Evolutionary conservation across 148 eudicot species (phyloP), one percentile per base, ranked within the genome.

Genomic region (Chenopodium formosanum): DNA sequence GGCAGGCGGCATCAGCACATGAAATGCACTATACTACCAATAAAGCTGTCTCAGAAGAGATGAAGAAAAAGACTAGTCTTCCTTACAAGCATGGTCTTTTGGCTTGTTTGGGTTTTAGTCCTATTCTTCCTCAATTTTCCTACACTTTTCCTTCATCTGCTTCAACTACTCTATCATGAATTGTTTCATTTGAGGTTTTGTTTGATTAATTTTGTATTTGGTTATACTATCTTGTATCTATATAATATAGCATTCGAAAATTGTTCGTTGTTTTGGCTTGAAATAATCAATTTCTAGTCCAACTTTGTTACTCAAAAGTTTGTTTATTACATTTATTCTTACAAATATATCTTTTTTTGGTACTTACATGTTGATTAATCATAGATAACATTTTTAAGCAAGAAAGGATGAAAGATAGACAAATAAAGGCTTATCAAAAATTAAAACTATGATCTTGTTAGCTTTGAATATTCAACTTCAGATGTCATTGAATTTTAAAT

Each of bases 31-130:
- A 91, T 72, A 89, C 90, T 0, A 58, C 84, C 37, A 94, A 92
- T 77, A 85, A 86, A 77, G 95, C 97, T 34, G 91, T 83, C 53
- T 85, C 92, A 2, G 92, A 89, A 68, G 94, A 94, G 79, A 32
- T 89, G 87, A 94, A 93, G 88, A 94, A 87, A 87, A 94, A 86
- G 82, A 94, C 95, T 0, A 86, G 84, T 71, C 75, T 93, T 89
- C 97, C 98, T 7, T 93, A 92, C 63, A 91, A 88, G 53, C 92
- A 88, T 27, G 91, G 90, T 1, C 68, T 92, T 12, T 79, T 94
- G 83, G 95, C 91, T 27, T 89, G 97, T 76, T 81, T 91, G 84
- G 90, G 92, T 23, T 88, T 93, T 60, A 83, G 86, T 76, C 92
- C 89, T 7, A 75, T 81, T 12, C 83, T 87, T 73, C 83, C 84